Base-by-base conservation (phyloP, 164 flowering plant genomes). In the Akebia trifoliata region DNA sequence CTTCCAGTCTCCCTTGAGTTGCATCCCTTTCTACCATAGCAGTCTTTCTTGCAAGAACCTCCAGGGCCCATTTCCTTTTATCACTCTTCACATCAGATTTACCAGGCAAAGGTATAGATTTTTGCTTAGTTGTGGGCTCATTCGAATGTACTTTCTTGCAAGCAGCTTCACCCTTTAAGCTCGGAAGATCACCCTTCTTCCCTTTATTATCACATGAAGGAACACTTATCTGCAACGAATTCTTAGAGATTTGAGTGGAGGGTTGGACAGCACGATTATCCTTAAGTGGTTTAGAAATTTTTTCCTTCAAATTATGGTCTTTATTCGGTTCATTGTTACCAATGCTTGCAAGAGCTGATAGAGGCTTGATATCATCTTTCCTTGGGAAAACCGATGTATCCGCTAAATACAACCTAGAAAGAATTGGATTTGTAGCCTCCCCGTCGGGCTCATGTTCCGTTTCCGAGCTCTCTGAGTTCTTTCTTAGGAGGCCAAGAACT, bases 51-150 rank as follows among this genome's bases (percentile, higher is more conserved):
- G 99, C 97, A 60, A 94, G 92, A 72, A 94, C 78, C 74, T 86
- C 86, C 42, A 84, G 63, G 17, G 99, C 99, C 97, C 95, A 94
- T 71, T 82, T 87, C 72, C 82, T 86, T 75, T 82, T 90, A 70
- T 94, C 96, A 35, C 35, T 66, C 68, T 71, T 83, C 42, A 44
- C 59, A 60, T 71, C 76, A 43, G 90, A 61, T 66, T 72, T 78
- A 54, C 46, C 65, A 40, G 31, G 63, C 17, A 61, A 4, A 52
- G 84, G 63, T 38, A n/a, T 22, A 9, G 60, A 61, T 42, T 28
- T 31, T 37, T 73, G 29, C 25, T 69, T 65, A 18, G 46, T 56
- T 29, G 69, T 2, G 9, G 50, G 24, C 49, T 34, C 68, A 37
- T 49, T 59, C 22, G 57, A 53, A 57, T 57, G 59, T 44, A 46